Base-by-base conservation (phyloP, 768 basidiomycete species). In the Daedalea quercina region DNA sequence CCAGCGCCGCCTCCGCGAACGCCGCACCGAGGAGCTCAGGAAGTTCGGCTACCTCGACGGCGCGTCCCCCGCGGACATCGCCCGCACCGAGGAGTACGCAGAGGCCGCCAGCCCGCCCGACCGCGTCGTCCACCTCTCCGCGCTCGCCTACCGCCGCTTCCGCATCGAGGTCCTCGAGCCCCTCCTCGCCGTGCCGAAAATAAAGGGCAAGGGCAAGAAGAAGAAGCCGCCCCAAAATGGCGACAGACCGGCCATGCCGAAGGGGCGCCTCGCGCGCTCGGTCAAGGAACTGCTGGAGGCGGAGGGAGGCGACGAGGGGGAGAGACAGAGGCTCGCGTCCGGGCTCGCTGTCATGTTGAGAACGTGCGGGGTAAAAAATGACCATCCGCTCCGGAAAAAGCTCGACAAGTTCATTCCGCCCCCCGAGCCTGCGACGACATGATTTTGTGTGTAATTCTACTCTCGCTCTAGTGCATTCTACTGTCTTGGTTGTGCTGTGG, bases 151-250 rank as follows among this genome's bases (percentile, higher is more conserved):
- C 65, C 79, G 87, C 42, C 76, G 84, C 41, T 89, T 90, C 63
- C 77, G 87, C 62, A 79, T 75, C 40, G 86, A 88, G 63, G 76
- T 87, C 57, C 69, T 88, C 51, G 87, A 88, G 57, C 84, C 83
- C 20, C 64, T 89, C 28, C 70, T 89, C 48, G 74, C 78, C 20
- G 75, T 79, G 34, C 87, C 87, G n/a, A 87, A 83, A 67, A 61
- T 76, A 56, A 82, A 81, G 57, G 68, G 65, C 41, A 73, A 66
- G 57, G 68, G 66, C 50, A 79, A 75, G 60, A 77, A 73, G 54
- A 79, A 82, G 66, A 78, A 77, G 65, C 77, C 74, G 50, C 53
- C 73, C 7, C 54, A 67, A 20, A 57, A 60, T 44, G 68, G 68
- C 33, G 68, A 72, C 25, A 70, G 72, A 46, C 69, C 74, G 33